These are phyloP conservation scores for Cytospora piceicola DNA, from an alignment of 2,329 filamentous ascomycete genomes.

Conservation along the genomic window DNA sequence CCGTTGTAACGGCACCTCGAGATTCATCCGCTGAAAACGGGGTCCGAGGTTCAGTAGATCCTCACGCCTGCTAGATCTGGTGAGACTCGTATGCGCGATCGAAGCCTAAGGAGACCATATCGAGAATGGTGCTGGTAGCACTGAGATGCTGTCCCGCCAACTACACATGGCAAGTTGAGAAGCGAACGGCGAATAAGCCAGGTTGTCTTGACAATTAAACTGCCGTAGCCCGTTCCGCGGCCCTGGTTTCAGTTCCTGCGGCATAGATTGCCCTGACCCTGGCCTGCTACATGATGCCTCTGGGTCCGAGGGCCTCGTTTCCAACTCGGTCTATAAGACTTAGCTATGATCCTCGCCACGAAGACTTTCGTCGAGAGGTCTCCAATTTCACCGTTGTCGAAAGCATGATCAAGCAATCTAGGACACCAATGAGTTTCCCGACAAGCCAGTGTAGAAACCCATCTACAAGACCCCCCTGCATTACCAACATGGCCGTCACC, in stretches of 20 bases:
- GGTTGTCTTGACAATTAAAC: constrained; percentile 10
- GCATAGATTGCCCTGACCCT: constrained; percentile 17
- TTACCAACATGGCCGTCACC: constrained; percentile 30
- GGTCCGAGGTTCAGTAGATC: background rate
- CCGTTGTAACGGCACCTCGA: constrained; percentile 6
- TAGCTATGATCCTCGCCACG: background rate
- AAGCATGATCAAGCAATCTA: background rate
- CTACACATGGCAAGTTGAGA: constrained; percentile 13
- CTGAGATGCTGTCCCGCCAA: constrained; percentile 27
- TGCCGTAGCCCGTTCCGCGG: constrained; percentile 24
- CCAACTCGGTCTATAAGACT: constrained; percentile 20
- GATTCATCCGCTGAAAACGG: background rate
- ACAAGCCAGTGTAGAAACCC: background rate
- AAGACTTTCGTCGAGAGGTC: background rate
- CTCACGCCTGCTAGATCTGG: constrained; percentile 27
- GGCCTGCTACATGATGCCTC: constrained; percentile 19
- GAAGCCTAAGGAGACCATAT: constrained; percentile 29
- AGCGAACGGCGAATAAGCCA: constrained; percentile 13
- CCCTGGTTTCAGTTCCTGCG: constrained; percentile 22
- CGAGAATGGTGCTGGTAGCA: constrained; percentile 26
- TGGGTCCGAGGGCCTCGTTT: constrained; percentile 9
- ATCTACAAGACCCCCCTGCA: constrained; percentile 3
- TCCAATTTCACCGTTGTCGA: background rate
- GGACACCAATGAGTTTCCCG: background rate
- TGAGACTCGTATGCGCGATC: constrained; percentile 29